Percentiles rank a stretch among this genome's conserved stretches.
phyloP scores from a whole-genome alignment of 768 basidiomycete species.

The Pleurotus salmoneostramineus region DNA sequence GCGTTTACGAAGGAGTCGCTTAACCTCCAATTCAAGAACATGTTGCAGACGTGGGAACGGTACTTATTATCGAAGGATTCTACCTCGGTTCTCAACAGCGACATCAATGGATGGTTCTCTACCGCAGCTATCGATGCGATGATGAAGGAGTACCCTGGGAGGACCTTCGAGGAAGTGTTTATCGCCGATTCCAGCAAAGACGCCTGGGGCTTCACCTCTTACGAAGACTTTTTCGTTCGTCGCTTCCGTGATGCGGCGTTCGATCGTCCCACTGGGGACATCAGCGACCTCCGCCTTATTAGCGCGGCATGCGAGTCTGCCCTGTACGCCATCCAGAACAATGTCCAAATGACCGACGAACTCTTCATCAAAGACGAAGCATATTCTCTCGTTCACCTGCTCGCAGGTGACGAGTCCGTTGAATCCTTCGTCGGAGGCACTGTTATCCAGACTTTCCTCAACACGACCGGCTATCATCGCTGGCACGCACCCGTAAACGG shows the following conservation, averaged over 20 bases:
- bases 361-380: conserved; percentile 63
- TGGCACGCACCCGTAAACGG: conserved; percentile 60
- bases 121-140: conserved; percentile 6
- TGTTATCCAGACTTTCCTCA: conserved; percentile 55
- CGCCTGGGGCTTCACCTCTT: conserved; percentile 42
- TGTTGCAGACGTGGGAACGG: conserved; percentile 9
- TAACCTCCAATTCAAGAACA: conserved; percentile 10
- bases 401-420: conserved; percentile 34
- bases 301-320: conserved; percentile 52
- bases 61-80: conserved; percentile 10
- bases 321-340: conserved; percentile 32
- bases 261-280: conserved; percentile 34
- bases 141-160: conserved; percentile 3
- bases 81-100: conserved; percentile 8
- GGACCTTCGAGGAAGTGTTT: conserved; percentile 33
- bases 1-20: conserved; percentile 8
- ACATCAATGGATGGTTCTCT: conserved; percentile 11
- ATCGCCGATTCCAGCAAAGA: conserved; percentile 31
- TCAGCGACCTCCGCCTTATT: conserved; percentile 29
- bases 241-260: conserved; percentile 27
- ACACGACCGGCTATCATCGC: conserved; percentile 52
- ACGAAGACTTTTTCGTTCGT: conserved; percentile 56
- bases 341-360: conserved; percentile 36
- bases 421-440: conserved; percentile 46
- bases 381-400: conserved; percentile 57